A percentile compares a stretch with the other conserved stretches of the same genome.
Evolutionary conservation across 1,284 basidiomycete genomes (phyloP).

Genomic region (Rhizoctonia solani): DNA sequence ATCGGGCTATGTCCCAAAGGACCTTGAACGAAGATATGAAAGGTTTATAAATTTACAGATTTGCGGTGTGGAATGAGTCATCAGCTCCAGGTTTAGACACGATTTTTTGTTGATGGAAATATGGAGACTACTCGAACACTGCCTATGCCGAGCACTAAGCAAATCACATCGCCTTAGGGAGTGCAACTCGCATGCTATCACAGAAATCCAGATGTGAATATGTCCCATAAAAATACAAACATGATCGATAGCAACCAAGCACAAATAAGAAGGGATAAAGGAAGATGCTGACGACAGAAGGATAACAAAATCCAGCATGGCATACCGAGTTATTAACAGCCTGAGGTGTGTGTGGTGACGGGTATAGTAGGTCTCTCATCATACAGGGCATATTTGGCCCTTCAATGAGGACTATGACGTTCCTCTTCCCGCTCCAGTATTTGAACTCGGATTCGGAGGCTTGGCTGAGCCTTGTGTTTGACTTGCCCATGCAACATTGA

Average conservation of each 20-base stretch:
- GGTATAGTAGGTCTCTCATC: no score
- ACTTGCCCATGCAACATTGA: constrained; percentile 22
- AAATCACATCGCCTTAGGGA: background rate
- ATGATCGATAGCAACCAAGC: constrained; percentile 25
- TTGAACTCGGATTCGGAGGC: background rate
- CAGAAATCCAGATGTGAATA: constrained; percentile 19
- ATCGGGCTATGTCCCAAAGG: no score
- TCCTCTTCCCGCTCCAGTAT: background rate
- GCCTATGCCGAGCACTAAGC: background rate
- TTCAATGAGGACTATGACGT: no score
- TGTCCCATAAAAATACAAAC: constrained; percentile 29
- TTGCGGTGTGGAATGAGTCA: no score
- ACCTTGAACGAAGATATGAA: no score
- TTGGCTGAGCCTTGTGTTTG: constrained; percentile 2
- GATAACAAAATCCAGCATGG: constrained; percentile 12
- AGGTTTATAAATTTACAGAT: no score
- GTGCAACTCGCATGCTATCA: no score
- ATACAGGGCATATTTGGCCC: no score
- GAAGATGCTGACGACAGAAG: background rate
- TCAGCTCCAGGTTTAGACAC: no score
- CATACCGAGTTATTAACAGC: no score
- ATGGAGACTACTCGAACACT: background rate
- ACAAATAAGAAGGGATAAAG: background rate
- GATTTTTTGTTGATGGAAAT: no score
- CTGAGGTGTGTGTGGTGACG: no score